These are phyloP conservation scores for Fistulinella prunicolor DNA, from an alignment of 768 basidiomycete species.

Conservation along the genomic window DNA sequence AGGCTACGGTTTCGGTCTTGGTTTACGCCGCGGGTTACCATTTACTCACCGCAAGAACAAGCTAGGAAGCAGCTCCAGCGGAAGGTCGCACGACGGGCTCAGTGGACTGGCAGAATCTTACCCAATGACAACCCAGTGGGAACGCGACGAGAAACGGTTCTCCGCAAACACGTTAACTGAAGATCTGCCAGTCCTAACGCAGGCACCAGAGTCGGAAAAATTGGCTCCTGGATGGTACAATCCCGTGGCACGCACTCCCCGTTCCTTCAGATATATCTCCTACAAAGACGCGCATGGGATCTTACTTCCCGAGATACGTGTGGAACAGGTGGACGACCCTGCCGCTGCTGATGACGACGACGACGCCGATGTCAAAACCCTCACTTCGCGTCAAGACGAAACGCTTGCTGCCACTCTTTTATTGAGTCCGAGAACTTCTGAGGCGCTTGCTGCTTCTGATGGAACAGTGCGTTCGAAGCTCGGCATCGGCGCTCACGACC, in stretches of 20 bases:
- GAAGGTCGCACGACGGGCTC: slow-evolving; percentile 9
- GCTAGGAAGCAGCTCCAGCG: slow-evolving; percentile 18
- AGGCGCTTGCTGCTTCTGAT: slow-evolving; percentile 18
- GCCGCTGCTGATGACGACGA: slow-evolving; percentile 22
- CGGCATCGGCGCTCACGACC: slow-evolving; percentile 6
- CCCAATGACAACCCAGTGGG: slow-evolving; percentile 19
- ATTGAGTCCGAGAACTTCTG: slow-evolving; percentile 45
- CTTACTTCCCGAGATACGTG: slow-evolving; percentile 22
- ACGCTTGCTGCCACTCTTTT: slow-evolving; percentile 42
- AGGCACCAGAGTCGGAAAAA: slow-evolving; percentile 31
- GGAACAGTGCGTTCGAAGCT: slow-evolving; percentile 1
- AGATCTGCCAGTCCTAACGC: slow-evolving; percentile 12
- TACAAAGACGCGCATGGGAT: slow-evolving; percentile 12
- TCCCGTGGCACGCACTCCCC: slow-evolving; percentile 17
- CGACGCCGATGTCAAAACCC: slow-evolving; percentile 31
- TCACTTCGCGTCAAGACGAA: slow-evolving; percentile 31
- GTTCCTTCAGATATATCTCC: slow-evolving; percentile 10
- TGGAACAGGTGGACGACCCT: slow-evolving; percentile 8
- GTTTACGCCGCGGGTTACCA: slow-evolving; percentile 26
- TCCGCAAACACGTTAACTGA: slow-evolving; percentile 25
- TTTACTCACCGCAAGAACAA: slow-evolving; percentile 27
- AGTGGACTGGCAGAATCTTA: slow-evolving; percentile 17
- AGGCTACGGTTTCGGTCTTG: slow-evolving; percentile 35
- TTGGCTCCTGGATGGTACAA: slow-evolving; percentile 33
- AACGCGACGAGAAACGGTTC: slow-evolving; percentile 28